Evolutionary conservation across 805 yeast species (phyloP), one percentile per base, ranked within the genome.

Genomic region (Barnettozyma pratensis): DNA sequence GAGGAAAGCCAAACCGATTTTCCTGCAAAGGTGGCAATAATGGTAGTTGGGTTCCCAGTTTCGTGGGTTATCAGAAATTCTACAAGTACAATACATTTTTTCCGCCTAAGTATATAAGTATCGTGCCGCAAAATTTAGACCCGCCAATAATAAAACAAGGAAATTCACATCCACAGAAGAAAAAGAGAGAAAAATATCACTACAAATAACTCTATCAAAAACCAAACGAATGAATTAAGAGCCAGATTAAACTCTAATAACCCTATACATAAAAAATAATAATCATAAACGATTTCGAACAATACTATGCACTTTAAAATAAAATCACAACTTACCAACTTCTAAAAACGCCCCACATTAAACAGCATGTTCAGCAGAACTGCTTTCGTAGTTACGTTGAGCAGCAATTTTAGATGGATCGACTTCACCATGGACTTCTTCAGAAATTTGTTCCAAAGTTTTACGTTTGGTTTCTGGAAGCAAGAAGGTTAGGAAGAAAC

Each of bases 381-480:
- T 45, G 29, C 52, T 46, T 31, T 54, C 58, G 41, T 34, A 49
- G 37, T 44, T 39, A 5, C 47, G 41, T 37, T 53, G 48, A 19
- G 44, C 44, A 34, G 50, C 46, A 28, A 52, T 31, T 66, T 67
- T 76, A 63, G 68, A 73, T 42, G 74, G 72, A 52, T 80, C 80
- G 57, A 83, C 68, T 73, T 89, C 96, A 64, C 83, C 96, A 65
- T 89, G 96, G 62, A 81, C 80, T 64, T 78, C 79, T 71, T 87
- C 96, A 57, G 82, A 70, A 53, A 89, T 77, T 66, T 87, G 83
- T 76, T 89, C 97, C 60, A 89, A 78, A 43, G 96, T 87, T 80
- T 80, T 81, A 77, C 96, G 82, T 81, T 85, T 87, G 53, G 97
- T 88, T 76, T 89, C 97, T 60, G 96, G 96, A 56, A 88, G 72